Conservation (phyloP, 2,329 filamentous ascomycete species). For the Talaromyces sp. region DNA sequence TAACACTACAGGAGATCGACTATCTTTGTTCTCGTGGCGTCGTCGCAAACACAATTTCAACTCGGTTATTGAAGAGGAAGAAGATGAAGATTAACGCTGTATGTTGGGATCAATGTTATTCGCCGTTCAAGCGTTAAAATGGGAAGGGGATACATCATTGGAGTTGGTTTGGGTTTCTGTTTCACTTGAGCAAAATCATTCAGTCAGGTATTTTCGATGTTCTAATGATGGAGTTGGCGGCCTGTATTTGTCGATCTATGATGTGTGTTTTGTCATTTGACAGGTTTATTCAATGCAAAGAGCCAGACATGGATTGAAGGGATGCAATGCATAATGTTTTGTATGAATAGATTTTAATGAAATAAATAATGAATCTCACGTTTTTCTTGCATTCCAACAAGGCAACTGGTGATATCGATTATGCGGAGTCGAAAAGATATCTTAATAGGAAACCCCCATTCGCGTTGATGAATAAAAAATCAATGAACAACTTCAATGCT, state of each 20-base stretch:
- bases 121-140: neutral
- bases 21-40: neutral
- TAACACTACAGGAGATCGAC: neutral
- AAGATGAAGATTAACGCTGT: neutral
- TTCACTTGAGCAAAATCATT: too few relatives aligned
- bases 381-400: neutral
- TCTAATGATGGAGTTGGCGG: neutral
- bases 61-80: conserved; percentile 7
- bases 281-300: neutral
- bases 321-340: too few relatives aligned
- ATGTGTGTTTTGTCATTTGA: neutral
- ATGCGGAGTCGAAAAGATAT: neutral
- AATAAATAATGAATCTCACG: neutral
- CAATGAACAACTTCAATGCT: neutral
- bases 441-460: neutral
- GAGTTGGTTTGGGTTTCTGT: neutral
- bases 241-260: neutral
- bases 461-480: neutral
- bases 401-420: neutral
- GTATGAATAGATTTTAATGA: neutral
- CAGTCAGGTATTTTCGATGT: too few relatives aligned
- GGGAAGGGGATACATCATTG: neutral
- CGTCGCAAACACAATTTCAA: conserved; percentile 1
- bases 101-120: neutral
- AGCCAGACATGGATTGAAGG: neutral